A percentile compares a stretch with the other conserved stretches of the same genome.
Conservation (phyloP, 1,284 basidiomycete genomes). For the Trichosporon asahii region DNA sequence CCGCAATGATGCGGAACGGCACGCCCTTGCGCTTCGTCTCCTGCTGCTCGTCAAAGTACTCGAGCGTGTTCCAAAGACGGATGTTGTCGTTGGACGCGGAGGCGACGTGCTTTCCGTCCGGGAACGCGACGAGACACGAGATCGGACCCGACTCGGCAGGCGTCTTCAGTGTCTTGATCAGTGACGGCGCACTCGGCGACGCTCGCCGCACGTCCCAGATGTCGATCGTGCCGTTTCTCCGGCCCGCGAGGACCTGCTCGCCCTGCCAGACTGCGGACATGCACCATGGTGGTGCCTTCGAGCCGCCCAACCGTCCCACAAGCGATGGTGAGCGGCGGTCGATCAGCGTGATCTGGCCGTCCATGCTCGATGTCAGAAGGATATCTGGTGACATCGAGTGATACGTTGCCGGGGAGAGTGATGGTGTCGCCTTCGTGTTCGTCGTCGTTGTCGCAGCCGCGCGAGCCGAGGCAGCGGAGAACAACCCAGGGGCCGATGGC, state of each 20-base stretch:
- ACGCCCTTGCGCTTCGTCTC: constrained; percentile 59
- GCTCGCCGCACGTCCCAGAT: constrained; percentile 84
- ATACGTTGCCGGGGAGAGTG: constrained; percentile 61
- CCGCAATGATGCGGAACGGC: constrained; percentile 92
- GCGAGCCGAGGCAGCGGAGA: constrained; percentile 13
- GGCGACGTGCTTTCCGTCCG: constrained; percentile 83
- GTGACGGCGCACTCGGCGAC: constrained; percentile 61
- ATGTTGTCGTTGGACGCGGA: constrained; percentile 92
- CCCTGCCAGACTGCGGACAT: constrained; percentile 59
- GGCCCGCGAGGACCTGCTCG: constrained; percentile 77
- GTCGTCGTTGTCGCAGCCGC: constrained; percentile 15
- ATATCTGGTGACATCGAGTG: constrained; percentile 73
- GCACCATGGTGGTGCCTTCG: constrained; percentile 90
- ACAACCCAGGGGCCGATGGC: neutral
- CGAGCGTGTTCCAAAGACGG: constrained; percentile 85
- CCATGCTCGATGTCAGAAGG: constrained; percentile 82
- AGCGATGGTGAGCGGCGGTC: constrained; percentile 63
- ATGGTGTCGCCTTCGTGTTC: constrained; percentile 28
- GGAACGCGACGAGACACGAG: constrained; percentile 82
- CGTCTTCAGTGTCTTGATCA: constrained; percentile 77
- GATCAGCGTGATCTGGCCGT: constrained; percentile 89
- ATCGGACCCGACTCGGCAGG: constrained; percentile 87
- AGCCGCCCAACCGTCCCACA: constrained; percentile 80
- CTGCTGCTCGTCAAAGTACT: constrained; percentile 64
- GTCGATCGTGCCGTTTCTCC: constrained; percentile 86